These are phyloP conservation scores for Kwoniella sp. DNA, from an alignment of 768 basidiomycete genomes.

Conservation along the genomic window DNA sequence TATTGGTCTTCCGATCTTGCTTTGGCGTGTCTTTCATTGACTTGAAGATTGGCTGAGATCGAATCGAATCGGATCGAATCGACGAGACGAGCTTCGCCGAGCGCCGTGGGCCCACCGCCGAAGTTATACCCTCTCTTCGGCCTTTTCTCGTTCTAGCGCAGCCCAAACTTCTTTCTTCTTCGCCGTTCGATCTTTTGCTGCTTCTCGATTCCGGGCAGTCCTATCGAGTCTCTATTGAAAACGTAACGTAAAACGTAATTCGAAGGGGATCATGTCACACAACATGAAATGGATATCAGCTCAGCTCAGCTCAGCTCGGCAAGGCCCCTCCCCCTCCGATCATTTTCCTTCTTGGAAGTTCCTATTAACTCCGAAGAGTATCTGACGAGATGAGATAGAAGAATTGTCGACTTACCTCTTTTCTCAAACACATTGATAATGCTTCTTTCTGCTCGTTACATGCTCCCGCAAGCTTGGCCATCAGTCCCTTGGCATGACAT, in stretches of 20 bases:
- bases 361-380: no score
- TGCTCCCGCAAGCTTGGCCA: slow-evolving; percentile 37
- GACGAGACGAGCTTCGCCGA: no score
- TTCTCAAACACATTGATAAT: slow-evolving; percentile 44
- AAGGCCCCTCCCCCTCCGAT: no score
- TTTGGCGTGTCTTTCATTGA: no score
- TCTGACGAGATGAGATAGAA: no score
- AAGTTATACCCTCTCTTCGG: background rate
- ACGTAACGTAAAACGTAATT: background rate
- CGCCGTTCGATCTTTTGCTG: slow-evolving; percentile 39
- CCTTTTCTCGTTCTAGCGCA: slow-evolving; percentile 36
- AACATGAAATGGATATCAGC: no score
- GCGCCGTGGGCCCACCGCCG: background rate
- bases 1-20: no score
- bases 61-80: no score
- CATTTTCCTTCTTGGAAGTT: no score
- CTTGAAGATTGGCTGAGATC: no score
- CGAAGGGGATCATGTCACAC: no score
- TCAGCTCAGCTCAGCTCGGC: no score
- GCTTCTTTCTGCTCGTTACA: slow-evolving; percentile 48
- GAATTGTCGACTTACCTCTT: slow-evolving; percentile 47
- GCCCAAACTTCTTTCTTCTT: slow-evolving; percentile 52
- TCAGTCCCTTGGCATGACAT: slow-evolving; percentile 49
- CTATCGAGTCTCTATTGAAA: slow-evolving; percentile 44
- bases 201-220: slow-evolving; percentile 48